Evolutionary conservation across 192 early-diverging fungal genomes (phyloP).

Genomic region (Mortierella hygrophila): DNA sequence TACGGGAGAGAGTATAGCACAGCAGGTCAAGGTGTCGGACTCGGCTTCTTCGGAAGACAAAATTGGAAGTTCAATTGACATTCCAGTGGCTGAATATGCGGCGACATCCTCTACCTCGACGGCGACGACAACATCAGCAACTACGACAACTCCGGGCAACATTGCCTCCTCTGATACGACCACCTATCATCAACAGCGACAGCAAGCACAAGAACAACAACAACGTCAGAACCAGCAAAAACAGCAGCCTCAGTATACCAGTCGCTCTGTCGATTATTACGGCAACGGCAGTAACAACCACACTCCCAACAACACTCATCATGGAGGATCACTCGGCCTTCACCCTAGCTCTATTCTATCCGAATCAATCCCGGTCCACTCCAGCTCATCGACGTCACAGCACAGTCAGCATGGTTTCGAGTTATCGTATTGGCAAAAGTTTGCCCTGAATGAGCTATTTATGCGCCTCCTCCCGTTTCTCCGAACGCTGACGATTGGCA

Average conservation of each 20-base stretch:
- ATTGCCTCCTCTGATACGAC: neutral
- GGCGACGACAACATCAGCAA: neutral
- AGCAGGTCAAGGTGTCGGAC: neutral
- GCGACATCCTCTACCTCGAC: neutral
- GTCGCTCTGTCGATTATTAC: constrained; percentile 9
- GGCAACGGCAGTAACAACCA: neutral
- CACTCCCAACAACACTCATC: constrained; percentile 3
- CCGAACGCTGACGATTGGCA: constrained; percentile 45
- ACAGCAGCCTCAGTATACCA: neutral
- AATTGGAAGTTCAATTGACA: constrained; percentile 5
- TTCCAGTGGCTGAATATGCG: neutral
- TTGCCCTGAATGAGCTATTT: constrained; percentile 52
- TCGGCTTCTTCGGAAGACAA: neutral
- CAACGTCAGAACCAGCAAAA: neutral
- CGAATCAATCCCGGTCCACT: constrained; percentile 28
- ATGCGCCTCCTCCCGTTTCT: constrained; percentile 41
- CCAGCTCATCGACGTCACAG: constrained; percentile 12
- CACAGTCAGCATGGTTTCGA: constrained; percentile 40
- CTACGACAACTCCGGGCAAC: neutral
- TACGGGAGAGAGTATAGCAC: neutral
- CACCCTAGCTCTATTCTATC: neutral
- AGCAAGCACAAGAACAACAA: constrained; percentile 7
- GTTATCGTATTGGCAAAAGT: constrained; percentile 56
- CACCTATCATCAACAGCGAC: constrained; percentile 6
- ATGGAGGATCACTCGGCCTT: neutral